Evolutionary conservation across 371 early-diverging fungal species (phyloP).

Genomic region (Mortierella polycephala): DNA sequence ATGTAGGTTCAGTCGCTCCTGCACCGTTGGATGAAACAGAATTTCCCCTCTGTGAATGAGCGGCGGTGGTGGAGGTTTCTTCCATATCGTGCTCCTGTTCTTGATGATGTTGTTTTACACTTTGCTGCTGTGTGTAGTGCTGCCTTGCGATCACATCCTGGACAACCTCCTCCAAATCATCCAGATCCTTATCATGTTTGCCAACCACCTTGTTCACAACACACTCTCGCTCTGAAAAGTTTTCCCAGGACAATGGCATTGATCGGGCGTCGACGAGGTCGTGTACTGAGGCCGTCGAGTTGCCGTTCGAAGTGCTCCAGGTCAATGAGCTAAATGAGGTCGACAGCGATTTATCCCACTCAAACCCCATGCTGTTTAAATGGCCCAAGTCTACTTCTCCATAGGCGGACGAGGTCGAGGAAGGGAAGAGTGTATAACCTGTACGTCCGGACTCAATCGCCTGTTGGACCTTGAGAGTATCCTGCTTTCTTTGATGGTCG

Average conservation of each 20-base stretch:
- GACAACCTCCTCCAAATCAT: constrained; percentile 37
- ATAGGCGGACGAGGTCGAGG: constrained; percentile 2
- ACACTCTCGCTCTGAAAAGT: constrained; percentile 46
- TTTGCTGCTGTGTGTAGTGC: constrained; percentile 17
- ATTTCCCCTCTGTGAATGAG: constrained; percentile 5
- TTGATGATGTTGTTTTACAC: constrained; percentile 1
- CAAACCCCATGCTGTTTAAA: neutral
- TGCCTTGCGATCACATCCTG: constrained; percentile 41
- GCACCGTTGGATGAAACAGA: constrained; percentile 10
- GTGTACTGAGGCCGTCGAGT: constrained; percentile 11
- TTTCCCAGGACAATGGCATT: constrained; percentile 45
- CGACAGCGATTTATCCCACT: constrained; percentile 1
- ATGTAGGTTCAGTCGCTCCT: neutral
- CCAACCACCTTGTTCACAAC: constrained; percentile 46
- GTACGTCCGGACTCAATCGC: constrained; percentile 47
- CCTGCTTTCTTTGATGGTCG: constrained; percentile 29
- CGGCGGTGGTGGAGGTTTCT: neutral
- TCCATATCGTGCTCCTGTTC: constrained; percentile 19
- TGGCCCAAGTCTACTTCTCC: neutral
- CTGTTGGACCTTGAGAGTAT: constrained; percentile 36
- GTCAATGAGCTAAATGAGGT: constrained; percentile 12
- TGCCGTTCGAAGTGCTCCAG: constrained; percentile 16
- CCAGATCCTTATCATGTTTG: constrained; percentile 40
- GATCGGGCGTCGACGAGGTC: constrained; percentile 27
- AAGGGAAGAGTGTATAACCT: constrained; percentile 29